Evolutionary conservation across 1,284 basidiomycete genomes (phyloP), one percentile per base, ranked within the genome.

Genomic region (Cerrena zonata): DNA sequence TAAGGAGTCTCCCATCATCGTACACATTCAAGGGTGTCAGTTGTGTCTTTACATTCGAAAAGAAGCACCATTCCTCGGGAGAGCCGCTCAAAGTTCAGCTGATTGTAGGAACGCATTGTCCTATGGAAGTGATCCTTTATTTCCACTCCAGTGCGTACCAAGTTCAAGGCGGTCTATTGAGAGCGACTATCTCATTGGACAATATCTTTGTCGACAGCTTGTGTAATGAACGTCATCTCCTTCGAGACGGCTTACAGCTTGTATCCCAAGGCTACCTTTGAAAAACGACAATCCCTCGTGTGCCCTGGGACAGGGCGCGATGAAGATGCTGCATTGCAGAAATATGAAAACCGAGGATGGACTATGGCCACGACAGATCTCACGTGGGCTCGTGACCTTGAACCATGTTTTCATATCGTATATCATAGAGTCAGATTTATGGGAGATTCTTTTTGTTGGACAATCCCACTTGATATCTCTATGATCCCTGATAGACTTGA

Each of bases 141-240:
- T 54, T 50, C 24, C 55, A 56, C 47, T 56, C 55, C 4, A 56
- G 55, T 58, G 38, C 13, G 56, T 48, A 5, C 34, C 13, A 10
- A 34, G 19, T 15, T 30, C n/a, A 11, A 15, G 7, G 7, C 30
- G n/a, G 24, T 43, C n/a, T 7, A n/a, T 43, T 10, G 7, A 23
- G 11, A 19, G 25, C n/a, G 10, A 19, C 27, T 27, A 22, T 15
- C 26, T 38, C 23, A 10, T 12, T 25, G 19, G 11, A 38, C 30
- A 44, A 5, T 11, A 39, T 44, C 24, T 2, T 67, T 82, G 82
- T 53, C 79, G 62, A 5, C 45, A 65, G 64, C 63, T 2, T 49
- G 49, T 23, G 64, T 66, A 4, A 60, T 67, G 60, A 65, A 64
- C 46, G 38, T 64, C 30, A 64, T 67, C 37, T 49, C 56, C 1